Evolutionary conservation across 2,329 filamentous ascomycete genomes (phyloP).

Genomic region (Aspergillus spinulosporus): DNA sequence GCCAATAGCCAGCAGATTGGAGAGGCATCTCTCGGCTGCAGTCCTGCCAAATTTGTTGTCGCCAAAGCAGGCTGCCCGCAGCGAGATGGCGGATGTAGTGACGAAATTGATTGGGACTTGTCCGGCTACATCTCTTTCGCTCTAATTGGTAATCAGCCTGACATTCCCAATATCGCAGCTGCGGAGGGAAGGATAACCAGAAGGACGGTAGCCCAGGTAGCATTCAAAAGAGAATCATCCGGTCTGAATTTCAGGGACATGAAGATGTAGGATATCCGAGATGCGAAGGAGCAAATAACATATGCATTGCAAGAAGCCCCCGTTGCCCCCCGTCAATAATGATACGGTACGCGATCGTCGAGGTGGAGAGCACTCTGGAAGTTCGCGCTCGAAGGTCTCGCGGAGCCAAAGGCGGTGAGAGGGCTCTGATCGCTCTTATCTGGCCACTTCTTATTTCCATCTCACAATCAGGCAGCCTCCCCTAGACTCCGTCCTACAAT

Average conservation of each 20-base stretch:
- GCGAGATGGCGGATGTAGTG: constrained; percentile 56
- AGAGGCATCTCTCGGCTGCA: constrained; percentile 57
- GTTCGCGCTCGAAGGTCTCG: background rate
- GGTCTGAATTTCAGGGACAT: constrained; percentile 48
- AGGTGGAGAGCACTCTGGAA: background rate
- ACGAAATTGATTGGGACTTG: constrained; percentile 64
- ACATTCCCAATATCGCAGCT: background rate
- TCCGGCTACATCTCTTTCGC: constrained; percentile 61
- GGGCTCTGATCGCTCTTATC: constrained; percentile 19
- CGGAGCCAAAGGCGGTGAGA: constrained; percentile 21
- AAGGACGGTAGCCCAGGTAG: constrained; percentile 43
- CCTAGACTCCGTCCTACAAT: background rate
- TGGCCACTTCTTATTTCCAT: constrained; percentile 23
- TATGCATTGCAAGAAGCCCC: constrained; percentile 14
- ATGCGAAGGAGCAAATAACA: background rate
- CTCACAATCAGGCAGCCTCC: constrained; percentile 3
- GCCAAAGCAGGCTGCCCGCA: constrained; percentile 61
- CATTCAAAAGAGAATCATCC: constrained; percentile 36
- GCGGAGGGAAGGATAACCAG: constrained; percentile 31
- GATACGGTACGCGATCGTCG: background rate
- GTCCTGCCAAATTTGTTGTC: constrained; percentile 54
- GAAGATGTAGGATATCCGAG: constrained; percentile 16
- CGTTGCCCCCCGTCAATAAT: background rate
- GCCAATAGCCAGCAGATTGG: constrained; percentile 62
- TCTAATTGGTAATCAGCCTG: constrained; percentile 42